A percentile compares a stretch with the other conserved stretches of the same genome.
Conservation (phyloP, 345 rosid genomes). For the Eucalyptus virginea region DNA sequence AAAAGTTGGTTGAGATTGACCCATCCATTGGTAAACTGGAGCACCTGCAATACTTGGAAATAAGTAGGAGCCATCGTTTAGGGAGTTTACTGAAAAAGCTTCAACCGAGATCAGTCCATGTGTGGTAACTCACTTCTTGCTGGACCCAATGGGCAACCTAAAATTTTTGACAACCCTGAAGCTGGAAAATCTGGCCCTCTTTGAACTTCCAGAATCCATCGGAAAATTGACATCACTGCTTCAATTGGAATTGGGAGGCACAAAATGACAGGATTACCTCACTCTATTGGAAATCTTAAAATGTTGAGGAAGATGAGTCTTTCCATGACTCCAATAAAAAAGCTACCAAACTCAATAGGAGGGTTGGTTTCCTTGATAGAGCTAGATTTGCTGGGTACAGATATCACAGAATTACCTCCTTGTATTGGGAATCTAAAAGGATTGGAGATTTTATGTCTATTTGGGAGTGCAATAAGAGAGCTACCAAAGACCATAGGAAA, state of each 20-base stretch:
- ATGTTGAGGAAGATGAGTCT: no score
- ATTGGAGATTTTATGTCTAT: no score
- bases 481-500: no score
- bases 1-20: neutral
- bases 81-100: neutral
- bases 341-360: no score
- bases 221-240: neutral
- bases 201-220: neutral
- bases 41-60: neutral
- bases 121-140: neutral
- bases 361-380: no score
- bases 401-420: no score
- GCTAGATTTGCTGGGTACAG: accelerated
- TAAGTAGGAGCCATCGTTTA: neutral
- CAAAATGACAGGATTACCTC: no score
- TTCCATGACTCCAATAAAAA: no score
- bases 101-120: neutral
- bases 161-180: neutral
- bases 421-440: no score
- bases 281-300: neutral
- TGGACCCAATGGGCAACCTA: neutral
- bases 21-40: neutral
- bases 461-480: no score
- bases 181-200: neutral
- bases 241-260: no score